phyloP scores from a whole-genome alignment of 768 basidiomycete species.

The Leccinum pellstonianum region DNA sequence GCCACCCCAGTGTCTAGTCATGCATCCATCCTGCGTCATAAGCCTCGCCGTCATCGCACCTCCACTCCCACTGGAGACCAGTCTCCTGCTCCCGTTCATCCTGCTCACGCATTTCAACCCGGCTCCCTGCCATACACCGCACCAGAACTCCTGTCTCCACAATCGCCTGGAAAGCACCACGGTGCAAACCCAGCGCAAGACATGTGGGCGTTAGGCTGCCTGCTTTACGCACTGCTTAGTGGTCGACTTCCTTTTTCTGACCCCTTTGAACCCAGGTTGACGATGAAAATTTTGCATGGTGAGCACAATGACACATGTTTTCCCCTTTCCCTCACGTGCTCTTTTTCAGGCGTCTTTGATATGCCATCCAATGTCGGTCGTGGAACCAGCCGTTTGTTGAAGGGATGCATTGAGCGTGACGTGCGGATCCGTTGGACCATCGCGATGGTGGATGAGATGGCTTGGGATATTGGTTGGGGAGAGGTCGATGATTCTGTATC shows the following conservation, averaged over 20 bases:
- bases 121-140: conserved; percentile 91
- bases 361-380: conserved; percentile 55
- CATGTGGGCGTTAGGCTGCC: conserved; percentile 92
- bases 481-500: conserved; percentile 39
- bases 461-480: conserved; percentile 78
- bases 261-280: conserved; percentile 85
- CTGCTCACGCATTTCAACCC: conserved; percentile 52
- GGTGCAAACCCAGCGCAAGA: conserved; percentile 73
- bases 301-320: conserved; percentile 30
- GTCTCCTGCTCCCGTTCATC: conserved; percentile 30
- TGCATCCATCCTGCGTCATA: conserved; percentile 26
- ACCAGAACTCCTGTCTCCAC: conserved; percentile 79
- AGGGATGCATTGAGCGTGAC: conserved; percentile 75
- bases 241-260: conserved; percentile 88
- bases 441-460: conserved; percentile 72
- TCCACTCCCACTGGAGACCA: conserved; percentile 41
- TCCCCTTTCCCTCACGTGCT: conserved; percentile 9
- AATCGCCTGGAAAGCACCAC: conserved; percentile 36
- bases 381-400: conserved; percentile 66
- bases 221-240: conserved; percentile 82
- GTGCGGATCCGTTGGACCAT: conserved; percentile 74
- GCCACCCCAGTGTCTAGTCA: conserved; percentile 14
- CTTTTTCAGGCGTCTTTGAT: conserved; percentile 55
- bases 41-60: conserved; percentile 48
- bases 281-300: conserved; percentile 90